Evolutionary conservation across 805 yeast species (phyloP).

Genomic region (Maudiozyma saulgeensis): DNA sequence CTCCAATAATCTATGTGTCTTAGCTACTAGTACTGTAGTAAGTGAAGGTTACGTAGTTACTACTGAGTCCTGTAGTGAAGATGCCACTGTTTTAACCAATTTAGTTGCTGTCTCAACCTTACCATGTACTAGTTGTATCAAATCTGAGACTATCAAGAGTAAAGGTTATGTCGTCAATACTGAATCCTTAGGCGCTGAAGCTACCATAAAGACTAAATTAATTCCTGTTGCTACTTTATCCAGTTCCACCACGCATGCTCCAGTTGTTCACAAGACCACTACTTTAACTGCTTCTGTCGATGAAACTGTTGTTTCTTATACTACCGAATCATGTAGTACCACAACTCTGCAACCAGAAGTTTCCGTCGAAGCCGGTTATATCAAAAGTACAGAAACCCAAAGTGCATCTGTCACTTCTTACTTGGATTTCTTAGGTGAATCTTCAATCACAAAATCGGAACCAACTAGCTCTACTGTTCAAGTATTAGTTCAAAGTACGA

Average conservation of each 20-base stretch:
- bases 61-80: neutral
- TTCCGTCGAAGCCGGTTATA: neutral
- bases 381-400: neutral
- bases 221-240: conserved; percentile 1
- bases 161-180: neutral
- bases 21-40: neutral
- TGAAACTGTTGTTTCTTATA: neutral
- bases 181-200: neutral
- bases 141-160: neutral
- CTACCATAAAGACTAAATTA: neutral
- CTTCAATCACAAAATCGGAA: neutral
- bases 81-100: neutral
- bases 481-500: neutral
- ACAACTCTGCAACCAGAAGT: neutral
- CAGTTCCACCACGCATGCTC: neutral
- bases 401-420: conserved; percentile 1
- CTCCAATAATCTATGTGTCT: neutral
- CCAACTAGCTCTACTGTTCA: neutral
- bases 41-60: neutral
- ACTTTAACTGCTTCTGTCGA: neutral
- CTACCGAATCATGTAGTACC: neutral
- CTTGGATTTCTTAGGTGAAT: conserved; percentile 2
- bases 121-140: neutral
- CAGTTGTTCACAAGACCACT: neutral
- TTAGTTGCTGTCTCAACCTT: conserved; percentile 3